A percentile compares a stretch with the other conserved stretches of the same genome.
phyloP scores from a whole-genome alignment of 2,329 filamentous ascomycete species.

The Claviceps fusiformis region DNA sequence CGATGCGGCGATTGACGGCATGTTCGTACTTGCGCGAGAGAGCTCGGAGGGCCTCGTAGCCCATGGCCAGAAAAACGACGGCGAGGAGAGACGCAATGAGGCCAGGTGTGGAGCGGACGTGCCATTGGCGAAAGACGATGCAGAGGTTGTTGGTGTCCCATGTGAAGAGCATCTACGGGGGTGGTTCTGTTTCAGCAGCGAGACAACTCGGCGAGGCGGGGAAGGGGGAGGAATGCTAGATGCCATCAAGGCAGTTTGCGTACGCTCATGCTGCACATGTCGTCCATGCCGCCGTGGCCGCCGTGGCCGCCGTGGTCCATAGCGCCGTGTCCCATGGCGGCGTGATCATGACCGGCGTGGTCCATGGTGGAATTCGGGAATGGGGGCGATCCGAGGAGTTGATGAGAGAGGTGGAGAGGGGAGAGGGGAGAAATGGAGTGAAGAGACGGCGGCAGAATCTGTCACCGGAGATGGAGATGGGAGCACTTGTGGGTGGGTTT shows the following conservation, averaged over 20 bases:
- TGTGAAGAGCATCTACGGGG: slow-evolving; percentile 82
- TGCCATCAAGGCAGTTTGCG: not conserved
- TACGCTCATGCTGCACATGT: slow-evolving; percentile 86
- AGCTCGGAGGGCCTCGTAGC: slow-evolving; percentile 81
- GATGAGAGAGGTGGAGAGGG: too few relatives aligned
- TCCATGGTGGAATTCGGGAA: slow-evolving; percentile 4
- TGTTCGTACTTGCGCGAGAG: slow-evolving; percentile 64
- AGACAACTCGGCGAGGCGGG: not conserved
- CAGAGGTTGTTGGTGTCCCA: slow-evolving; percentile 91
- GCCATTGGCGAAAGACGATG: slow-evolving; percentile 91
- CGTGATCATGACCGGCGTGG: slow-evolving; percentile 16
- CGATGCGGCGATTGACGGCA: slow-evolving; percentile 31
- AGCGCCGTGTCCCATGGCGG: slow-evolving; percentile 18
- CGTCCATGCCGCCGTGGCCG: slow-evolving; percentile 33
- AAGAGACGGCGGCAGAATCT: not conserved
- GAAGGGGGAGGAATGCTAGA: not conserved
- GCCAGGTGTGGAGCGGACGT: slow-evolving; percentile 57
- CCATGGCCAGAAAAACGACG: slow-evolving; percentile 72
- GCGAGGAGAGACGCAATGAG: slow-evolving; percentile 72
- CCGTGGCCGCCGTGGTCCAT: slow-evolving; percentile 28
- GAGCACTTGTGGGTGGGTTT: too few relatives aligned
- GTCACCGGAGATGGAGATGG: not conserved
- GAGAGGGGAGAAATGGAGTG: not conserved
- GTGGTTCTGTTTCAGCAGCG: not conserved
- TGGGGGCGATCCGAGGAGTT: not conserved